Base-by-base conservation (phyloP, 2,329 filamentous ascomycete genomes). In the Scleromitrula shiraiana region DNA sequence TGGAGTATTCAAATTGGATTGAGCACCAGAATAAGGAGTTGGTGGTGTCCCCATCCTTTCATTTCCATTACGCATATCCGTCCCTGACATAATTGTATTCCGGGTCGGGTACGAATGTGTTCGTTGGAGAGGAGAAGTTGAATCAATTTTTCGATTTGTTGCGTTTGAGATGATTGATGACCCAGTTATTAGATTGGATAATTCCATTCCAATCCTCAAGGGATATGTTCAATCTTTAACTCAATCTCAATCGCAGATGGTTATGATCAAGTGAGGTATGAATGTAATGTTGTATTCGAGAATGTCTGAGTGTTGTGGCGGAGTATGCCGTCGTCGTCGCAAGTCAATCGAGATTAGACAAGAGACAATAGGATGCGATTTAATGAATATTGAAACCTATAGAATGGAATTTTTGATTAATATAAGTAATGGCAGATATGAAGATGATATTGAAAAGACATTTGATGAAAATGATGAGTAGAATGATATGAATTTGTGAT, bases 41-140 rank as follows among this genome's bases (percentile, higher is more conserved):
- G 61, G 59, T 44, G 62, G 62, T 48, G 63, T 63, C 49, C 52
- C 52, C 53, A 57, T 57, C 49, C 60, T 53, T 14, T 57, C 52
- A 19, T 55, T 55, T 37, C 41, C 53, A 51, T 43, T 54, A 41
- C 53, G 51, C 40, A 49, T 54, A 49, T 59, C 53, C 53, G 56
- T 58, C 10, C 50, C 56, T 38, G 54, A 46, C 56, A 44, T 49
- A 22, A 58, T 61, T 56, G 56, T 55, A 42, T 58, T 53, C 48
- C 53, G 56, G 52, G 58, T 61, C 40, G 57, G 56, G 52, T 59
- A 56, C 40, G 56, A 55, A 46, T 56, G 54, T 46, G 47, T 50
- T 40, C 44, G 45, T 26, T 23, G 55, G 54, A 51, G 49, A 50
- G 52, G 53, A 53, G 51, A 40, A 33, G 53, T 32, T 38, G 55